Evolutionary conservation across 2,329 filamentous ascomycete genomes (phyloP).

Genomic region (Dichotomopilus funicola): DNA sequence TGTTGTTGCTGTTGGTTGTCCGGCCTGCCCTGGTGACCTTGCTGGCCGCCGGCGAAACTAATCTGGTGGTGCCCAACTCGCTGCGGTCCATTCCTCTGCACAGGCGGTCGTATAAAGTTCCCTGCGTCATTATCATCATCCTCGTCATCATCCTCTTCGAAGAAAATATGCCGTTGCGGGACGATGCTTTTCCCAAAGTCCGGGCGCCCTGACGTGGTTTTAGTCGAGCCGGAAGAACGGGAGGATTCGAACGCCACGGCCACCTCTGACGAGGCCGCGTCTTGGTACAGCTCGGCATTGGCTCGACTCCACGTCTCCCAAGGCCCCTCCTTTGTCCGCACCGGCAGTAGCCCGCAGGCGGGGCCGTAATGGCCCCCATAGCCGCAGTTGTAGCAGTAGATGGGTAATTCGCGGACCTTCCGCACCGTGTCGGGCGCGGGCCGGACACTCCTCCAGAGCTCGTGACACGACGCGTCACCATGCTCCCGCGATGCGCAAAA

Average conservation of each 20-base stretch:
- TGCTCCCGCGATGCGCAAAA: constrained; percentile 53
- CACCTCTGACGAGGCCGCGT: constrained; percentile 35
- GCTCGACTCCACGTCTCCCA: constrained; percentile 47
- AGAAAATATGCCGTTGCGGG: constrained; percentile 34
- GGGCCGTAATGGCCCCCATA: constrained; percentile 47
- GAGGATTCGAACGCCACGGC: constrained; percentile 31
- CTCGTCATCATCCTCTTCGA: constrained; percentile 42
- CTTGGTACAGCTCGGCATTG: constrained; percentile 45
- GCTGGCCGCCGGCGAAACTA: constrained; percentile 10
- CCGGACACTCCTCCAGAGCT: constrained; percentile 53
- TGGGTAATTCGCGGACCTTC: constrained; percentile 44
- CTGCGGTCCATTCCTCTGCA: constrained; percentile 25
- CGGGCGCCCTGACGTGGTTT: constrained; percentile 10
- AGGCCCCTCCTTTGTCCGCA: constrained; percentile 18
- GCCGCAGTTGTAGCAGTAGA: constrained; percentile 53
- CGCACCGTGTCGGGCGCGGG: constrained; percentile 35
- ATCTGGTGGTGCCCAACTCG: constrained; percentile 25
- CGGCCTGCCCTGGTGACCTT: not conserved
- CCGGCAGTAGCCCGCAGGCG: constrained; percentile 41
- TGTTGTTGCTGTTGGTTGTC: no score
- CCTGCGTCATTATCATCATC: constrained; percentile 38
- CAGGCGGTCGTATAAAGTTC: constrained; percentile 33
- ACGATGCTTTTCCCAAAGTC: constrained; percentile 28
- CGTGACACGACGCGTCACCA: constrained; percentile 52
- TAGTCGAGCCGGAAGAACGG: not conserved